phyloP scores from a whole-genome alignment of 441 rosid species.

The Populus hybrid region DNA sequence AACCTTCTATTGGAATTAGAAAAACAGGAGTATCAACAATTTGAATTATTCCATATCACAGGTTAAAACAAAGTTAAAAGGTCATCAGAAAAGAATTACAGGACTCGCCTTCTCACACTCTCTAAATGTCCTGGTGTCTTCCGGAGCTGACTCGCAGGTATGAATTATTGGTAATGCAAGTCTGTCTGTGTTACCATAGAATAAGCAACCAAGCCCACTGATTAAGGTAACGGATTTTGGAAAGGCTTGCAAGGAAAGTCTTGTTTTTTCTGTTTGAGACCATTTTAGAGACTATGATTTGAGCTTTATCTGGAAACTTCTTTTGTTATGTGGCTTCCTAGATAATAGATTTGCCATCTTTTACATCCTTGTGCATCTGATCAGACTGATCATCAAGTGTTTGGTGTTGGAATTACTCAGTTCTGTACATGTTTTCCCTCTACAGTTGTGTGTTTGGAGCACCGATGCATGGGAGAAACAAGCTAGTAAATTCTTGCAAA shows the following conservation, averaged over 20 bases:
- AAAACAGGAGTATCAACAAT: slow-evolving; percentile 1
- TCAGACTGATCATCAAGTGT: not conserved
- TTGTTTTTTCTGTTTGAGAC: not conserved
- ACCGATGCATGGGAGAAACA: slow-evolving; percentile 95
- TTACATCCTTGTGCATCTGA: not conserved
- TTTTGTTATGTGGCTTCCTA: not conserved
- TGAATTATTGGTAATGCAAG: slow-evolving; percentile 14
- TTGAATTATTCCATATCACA: slow-evolving; percentile 19
- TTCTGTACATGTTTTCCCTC: slow-evolving; percentile 5
- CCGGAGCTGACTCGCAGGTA: slow-evolving; percentile 85
- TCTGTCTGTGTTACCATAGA: not conserved
- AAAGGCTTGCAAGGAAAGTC: not conserved
- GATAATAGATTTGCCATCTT: not conserved
- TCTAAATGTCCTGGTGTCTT: slow-evolving; percentile 64
- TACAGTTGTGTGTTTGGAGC: slow-evolving; percentile 75
- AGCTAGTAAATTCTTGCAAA: slow-evolving; percentile 58
- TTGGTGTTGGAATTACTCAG: not conserved
- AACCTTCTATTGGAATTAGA: slow-evolving; percentile 7
- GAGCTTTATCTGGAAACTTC: not conserved
- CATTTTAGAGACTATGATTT: slow-evolving; percentile 11
- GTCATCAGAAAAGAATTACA: slow-evolving; percentile 78
- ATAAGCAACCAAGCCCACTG: not conserved
- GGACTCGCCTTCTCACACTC: slow-evolving; percentile 76
- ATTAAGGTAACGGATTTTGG: not conserved
- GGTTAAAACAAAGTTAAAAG: slow-evolving; percentile 72